Percentiles rank a stretch among this genome's conserved stretches.
Evolutionary conservation across 202 grass and related monocot species (phyloP).

Genomic region (Zoysia matrella): DNA sequence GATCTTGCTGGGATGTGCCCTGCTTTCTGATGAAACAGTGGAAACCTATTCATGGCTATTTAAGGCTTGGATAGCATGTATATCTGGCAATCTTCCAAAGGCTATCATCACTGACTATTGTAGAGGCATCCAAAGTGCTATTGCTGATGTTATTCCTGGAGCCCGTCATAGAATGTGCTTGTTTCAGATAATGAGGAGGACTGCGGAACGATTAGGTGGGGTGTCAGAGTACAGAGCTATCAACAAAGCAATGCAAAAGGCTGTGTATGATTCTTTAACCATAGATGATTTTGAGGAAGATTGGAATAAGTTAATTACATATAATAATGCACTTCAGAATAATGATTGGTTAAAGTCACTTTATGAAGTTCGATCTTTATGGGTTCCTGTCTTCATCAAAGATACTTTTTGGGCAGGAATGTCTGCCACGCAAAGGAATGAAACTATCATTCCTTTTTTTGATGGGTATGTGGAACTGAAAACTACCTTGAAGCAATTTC

Average conservation of each 20-base stretch:
- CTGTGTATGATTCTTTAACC: conserved; percentile 83
- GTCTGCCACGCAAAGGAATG: conserved; percentile 79
- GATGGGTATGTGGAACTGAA: conserved; percentile 87
- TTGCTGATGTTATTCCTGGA: conserved; percentile 76
- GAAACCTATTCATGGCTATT: conserved; percentile 93
- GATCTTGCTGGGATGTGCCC: conserved; percentile 75
- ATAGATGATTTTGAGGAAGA: conserved; percentile 80
- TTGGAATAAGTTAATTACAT: conserved; percentile 76
- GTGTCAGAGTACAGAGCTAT: conserved; percentile 78
- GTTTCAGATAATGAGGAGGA: conserved; percentile 90
- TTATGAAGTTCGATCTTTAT: conserved; percentile 76
- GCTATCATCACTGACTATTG: conserved; percentile 84
- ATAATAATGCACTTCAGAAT: conserved; percentile 65
- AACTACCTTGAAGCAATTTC: conserved; percentile 90
- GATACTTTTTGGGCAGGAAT: conserved; percentile 95
- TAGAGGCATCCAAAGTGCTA: conserved; percentile 77
- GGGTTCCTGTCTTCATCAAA: conserved; percentile 94
- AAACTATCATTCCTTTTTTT: conserved; percentile 78
- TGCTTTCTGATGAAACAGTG: conserved; percentile 81
- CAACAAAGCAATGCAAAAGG: conserved; percentile 84
- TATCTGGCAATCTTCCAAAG: conserved; percentile 81
- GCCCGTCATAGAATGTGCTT: conserved; percentile 85
- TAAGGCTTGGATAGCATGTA: conserved; percentile 96
- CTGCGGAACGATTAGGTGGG: conserved; percentile 64
- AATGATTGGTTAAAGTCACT: conserved; percentile 85